These are phyloP conservation scores for Galeopsis tetrahit DNA, from an alignment of 257 asterid species.

Conservation along the genomic window DNA sequence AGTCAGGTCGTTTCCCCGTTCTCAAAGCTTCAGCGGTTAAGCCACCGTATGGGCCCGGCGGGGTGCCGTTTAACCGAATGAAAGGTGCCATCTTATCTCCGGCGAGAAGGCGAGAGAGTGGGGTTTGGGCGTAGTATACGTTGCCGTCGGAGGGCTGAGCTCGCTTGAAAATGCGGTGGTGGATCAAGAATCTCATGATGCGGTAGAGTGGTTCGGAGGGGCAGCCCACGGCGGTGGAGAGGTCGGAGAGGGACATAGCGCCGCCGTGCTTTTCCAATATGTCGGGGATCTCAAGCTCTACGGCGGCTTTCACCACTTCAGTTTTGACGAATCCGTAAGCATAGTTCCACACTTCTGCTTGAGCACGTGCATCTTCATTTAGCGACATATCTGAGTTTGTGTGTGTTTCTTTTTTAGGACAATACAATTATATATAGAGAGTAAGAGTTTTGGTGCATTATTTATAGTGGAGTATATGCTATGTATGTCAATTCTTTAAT, in stretches of 20 bases:
- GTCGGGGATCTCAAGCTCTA: constrained; percentile 6
- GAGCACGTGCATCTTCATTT: neutral
- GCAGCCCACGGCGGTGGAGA: constrained; percentile 25
- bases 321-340: neutral
- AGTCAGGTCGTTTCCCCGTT: neutral
- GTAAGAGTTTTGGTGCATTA: too few species aligned
- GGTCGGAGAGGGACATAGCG: constrained; percentile 12
- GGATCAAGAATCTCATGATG: constrained; percentile 27
- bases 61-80: neutral
- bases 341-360: constrained; percentile 14
- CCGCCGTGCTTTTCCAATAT: constrained; percentile 21
- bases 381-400: neutral
- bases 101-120: constrained; percentile 25
- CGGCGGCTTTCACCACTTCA: neutral
- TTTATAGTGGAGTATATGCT: too few species aligned
- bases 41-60: too few species aligned
- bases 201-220: constrained; percentile 14
- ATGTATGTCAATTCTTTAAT: too few species aligned
- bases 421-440: too few species aligned
- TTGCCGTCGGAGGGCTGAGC: neutral
- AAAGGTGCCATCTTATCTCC: constrained; percentile 3
- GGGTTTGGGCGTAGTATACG: constrained; percentile 20
- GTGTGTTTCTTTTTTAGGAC: too few species aligned
- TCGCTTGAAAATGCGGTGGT: constrained; percentile 21
- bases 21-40: constrained; percentile 14